phyloP scores from a whole-genome alignment of 768 basidiomycete genomes.

The Collybia sordida region DNA sequence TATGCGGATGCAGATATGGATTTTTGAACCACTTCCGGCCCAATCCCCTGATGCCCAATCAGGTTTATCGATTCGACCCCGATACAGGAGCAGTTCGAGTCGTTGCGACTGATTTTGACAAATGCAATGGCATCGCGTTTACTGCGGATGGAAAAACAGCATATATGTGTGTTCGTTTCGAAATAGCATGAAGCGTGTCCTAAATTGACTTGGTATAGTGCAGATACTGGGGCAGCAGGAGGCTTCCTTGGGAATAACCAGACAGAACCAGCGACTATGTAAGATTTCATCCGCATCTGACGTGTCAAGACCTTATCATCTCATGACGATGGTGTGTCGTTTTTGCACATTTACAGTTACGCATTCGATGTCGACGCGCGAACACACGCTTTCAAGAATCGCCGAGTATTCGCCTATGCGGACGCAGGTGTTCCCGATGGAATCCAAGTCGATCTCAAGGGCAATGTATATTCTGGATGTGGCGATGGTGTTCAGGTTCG shows the following conservation, averaged over 20 bases:
- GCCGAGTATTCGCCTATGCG: conserved; percentile 64
- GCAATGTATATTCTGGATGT: conserved; percentile 67
- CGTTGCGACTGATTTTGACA: conserved; percentile 75
- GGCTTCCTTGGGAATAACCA: conserved; percentile 50
- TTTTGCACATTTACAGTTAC: conserved; percentile 40
- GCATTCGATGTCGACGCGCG: conserved; percentile 63
- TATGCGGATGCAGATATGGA: conserved; percentile 47
- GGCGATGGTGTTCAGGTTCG: conserved; percentile 69
- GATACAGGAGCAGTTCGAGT: conserved; percentile 62
- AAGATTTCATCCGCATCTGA: conserved; percentile 17
- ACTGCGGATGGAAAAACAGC: conserved; percentile 61
- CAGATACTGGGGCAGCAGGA: conserved; percentile 50
- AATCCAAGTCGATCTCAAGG: conserved; percentile 58
- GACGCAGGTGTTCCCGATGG: conserved; percentile 72
- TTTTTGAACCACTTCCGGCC: conserved; percentile 68
- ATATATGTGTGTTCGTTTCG: conserved; percentile 47
- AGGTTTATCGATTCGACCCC: conserved; percentile 78
- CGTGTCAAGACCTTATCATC: neutral
- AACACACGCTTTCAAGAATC: conserved; percentile 54
- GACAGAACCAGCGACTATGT: conserved; percentile 70
- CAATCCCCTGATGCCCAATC: conserved; percentile 61
- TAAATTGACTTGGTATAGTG: conserved; percentile 23
- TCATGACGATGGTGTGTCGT: neutral
- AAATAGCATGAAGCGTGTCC: too few species aligned
- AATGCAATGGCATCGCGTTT: conserved; percentile 76